A percentile compares a stretch with the other conserved stretches of the same genome.
Evolutionary conservation across 192 early-diverging fungal genomes (phyloP).

Genomic region (Rhizophagus prolifer): DNA sequence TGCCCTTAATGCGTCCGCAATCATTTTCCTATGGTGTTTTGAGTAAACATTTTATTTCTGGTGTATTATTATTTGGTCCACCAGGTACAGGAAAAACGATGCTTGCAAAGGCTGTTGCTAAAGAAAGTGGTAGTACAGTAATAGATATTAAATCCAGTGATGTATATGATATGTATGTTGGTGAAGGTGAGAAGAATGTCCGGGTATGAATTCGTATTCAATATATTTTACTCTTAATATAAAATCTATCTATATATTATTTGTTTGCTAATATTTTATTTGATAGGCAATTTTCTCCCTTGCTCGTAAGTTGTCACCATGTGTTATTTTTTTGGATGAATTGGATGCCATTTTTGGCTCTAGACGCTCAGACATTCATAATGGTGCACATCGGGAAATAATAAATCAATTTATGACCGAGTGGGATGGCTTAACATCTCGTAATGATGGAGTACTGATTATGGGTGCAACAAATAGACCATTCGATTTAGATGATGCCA

Average conservation of each 20-base stretch:
- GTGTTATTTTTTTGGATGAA: slow-evolving; percentile 97
- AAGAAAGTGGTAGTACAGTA: slow-evolving; percentile 76
- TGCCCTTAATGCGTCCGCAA: slow-evolving; percentile 77
- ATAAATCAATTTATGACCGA: slow-evolving; percentile 97
- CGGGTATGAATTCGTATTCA: slow-evolving; percentile 33
- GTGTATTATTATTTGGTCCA: slow-evolving; percentile 82
- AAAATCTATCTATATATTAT: not conserved
- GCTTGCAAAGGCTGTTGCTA: slow-evolving; percentile 82
- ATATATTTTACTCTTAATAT: not conserved
- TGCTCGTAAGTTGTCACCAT: slow-evolving; percentile 87
- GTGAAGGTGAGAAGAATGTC: slow-evolving; percentile 97
- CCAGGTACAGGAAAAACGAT: slow-evolving; percentile 88
- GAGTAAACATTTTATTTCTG: slow-evolving; percentile 65
- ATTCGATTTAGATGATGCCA: slow-evolving; percentile 96
- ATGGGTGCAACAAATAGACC: slow-evolving; percentile 96
- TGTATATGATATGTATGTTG: slow-evolving; percentile 87
- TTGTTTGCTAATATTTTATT: not conserved
- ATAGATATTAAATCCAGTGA: slow-evolving; percentile 77
- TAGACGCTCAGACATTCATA: slow-evolving; percentile 33
- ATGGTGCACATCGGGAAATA: slow-evolving; percentile 71
- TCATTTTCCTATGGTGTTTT: slow-evolving; percentile 73
- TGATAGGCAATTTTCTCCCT: slow-evolving; percentile 83
- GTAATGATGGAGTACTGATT: slow-evolving; percentile 78
- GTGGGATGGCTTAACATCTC: slow-evolving; percentile 85
- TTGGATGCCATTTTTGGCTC: slow-evolving; percentile 84